These are phyloP conservation scores for Combretum micranthum DNA, from an alignment of 345 rosid genomes.

Conservation along the genomic window DNA sequence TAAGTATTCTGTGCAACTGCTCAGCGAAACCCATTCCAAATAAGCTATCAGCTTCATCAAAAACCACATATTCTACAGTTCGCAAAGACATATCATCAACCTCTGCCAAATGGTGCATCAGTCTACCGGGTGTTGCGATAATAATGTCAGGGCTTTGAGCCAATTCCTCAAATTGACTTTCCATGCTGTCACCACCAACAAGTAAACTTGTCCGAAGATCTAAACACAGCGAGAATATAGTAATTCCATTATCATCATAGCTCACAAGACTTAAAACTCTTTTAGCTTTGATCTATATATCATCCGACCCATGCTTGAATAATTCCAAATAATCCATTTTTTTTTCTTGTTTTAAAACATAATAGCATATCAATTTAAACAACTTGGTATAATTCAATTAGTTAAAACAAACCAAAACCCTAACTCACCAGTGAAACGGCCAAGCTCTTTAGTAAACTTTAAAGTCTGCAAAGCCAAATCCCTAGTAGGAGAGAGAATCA, in stretches of 20 bases:
- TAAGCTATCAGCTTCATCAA: conserved; percentile 91
- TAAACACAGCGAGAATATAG: conserved; percentile 11
- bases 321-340: too few relatives aligned
- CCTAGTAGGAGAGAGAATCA: conserved; percentile 86
- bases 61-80: conserved; percentile 88
- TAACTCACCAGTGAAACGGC: conserved; percentile 63
- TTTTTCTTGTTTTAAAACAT: too few relatives aligned
- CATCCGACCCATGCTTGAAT: too few relatives aligned
- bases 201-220: conserved; percentile 82
- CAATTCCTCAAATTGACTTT: conserved; percentile 84
- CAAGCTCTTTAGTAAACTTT: conserved; percentile 86
- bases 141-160: conserved; percentile 88
- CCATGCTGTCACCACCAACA: conserved; percentile 97
- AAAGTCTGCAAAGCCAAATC: conserved; percentile 96
- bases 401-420: not conserved
- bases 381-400: not conserved
- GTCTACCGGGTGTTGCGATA: conserved; percentile 93
- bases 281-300: too few relatives aligned
- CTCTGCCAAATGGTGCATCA: conserved; percentile 90
- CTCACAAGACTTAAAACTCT: too few relatives aligned
- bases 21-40: conserved; percentile 95
- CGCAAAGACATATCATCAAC: conserved; percentile 84
- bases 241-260: too few relatives aligned
- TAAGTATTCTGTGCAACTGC: conserved; percentile 70
- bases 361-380: not conserved